A percentile compares a stretch with the other conserved stretches of the same genome.
phyloP scores from a whole-genome alignment of 768 basidiomycete genomes.

The Sutorius australiensis region DNA sequence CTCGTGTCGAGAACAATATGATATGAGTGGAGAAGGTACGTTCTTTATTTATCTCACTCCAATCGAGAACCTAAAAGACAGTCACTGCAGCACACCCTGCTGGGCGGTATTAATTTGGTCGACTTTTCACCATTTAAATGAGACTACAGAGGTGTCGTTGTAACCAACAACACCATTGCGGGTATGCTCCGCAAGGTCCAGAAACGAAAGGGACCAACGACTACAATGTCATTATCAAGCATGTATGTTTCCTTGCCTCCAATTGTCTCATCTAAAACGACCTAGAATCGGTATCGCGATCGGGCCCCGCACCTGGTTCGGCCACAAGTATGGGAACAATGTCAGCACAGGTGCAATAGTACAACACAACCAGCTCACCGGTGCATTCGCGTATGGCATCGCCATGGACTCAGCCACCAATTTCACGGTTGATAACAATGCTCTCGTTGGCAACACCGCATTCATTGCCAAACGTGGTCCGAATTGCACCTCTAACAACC shows the following conservation, averaged over 20 bases:
- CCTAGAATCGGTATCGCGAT: conserved; percentile 75
- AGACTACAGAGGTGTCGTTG: conserved; percentile 59
- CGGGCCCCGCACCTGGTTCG: conserved; percentile 77
- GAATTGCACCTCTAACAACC: conserved; percentile 52
- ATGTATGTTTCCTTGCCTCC: conserved; percentile 19
- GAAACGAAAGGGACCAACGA: conserved; percentile 53
- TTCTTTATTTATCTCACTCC: conserved; percentile 2
- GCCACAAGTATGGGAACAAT: conserved; percentile 50
- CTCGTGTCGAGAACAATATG: conserved; percentile 70
- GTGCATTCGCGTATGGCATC: conserved; percentile 72
- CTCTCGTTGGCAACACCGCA: conserved; percentile 62
- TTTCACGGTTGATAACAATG: conserved; percentile 64
- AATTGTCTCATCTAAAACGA: conserved; percentile 6
- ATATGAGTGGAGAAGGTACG: conserved; percentile 67
- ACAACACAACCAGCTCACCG: conserved; percentile 52
- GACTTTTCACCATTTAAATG: conserved; percentile 65
- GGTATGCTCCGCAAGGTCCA: conserved; percentile 42
- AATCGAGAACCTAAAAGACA: not conserved
- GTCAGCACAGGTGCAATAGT: conserved; percentile 53
- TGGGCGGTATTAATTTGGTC: conserved; percentile 79
- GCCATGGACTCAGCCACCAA: conserved; percentile 60
- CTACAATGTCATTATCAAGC: conserved; percentile 70
- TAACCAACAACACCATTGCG: conserved; percentile 60
- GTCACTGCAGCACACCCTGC: conserved; percentile 51
- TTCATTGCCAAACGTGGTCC: conserved; percentile 69